phyloP scores from a whole-genome alignment of 768 basidiomycete species.

The Hygrophoropsis aurantiaca region DNA sequence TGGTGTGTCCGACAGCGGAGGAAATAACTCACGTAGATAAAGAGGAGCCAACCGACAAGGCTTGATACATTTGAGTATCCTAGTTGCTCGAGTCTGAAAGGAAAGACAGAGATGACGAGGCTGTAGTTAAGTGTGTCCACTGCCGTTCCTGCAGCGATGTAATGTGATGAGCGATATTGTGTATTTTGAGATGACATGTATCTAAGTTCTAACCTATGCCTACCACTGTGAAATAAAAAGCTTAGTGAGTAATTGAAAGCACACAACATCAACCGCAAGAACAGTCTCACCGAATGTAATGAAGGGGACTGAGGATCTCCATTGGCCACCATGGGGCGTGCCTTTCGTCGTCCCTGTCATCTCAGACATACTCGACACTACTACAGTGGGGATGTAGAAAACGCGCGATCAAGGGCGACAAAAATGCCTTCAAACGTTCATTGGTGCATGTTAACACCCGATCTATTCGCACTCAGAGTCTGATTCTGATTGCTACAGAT shows the following conservation, averaged over 20 bases:
- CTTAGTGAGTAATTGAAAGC: background rate
- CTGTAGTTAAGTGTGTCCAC: slow-evolving; percentile 1
- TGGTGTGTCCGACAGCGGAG: background rate
- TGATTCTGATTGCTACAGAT: too few species aligned
- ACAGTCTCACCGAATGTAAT: background rate
- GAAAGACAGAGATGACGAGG: slow-evolving; percentile 37
- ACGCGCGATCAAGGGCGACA: too few species aligned
- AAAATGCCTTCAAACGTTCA: too few species aligned
- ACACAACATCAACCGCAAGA: background rate
- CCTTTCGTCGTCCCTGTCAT: too few species aligned
- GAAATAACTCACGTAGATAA: slow-evolving; percentile 35
- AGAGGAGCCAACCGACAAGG: slow-evolving; percentile 39
- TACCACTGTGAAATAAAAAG: background rate
- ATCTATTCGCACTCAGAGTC: too few species aligned
- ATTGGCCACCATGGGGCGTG: background rate
- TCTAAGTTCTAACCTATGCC: background rate
- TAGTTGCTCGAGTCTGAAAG: slow-evolving; percentile 34
- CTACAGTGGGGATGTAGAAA: too few species aligned
- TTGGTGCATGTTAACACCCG: too few species aligned
- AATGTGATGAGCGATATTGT: too few species aligned
- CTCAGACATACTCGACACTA: too few species aligned
- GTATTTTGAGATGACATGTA: too few species aligned
- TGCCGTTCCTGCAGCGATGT: background rate
- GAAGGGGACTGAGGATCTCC: slow-evolving; percentile 2
- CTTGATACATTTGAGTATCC: slow-evolving; percentile 33